Percentiles rank a stretch among this genome's conserved stretches.
phyloP scores from a whole-genome alignment of 192 early-diverging fungal genomes.

The Coemansia sp. region DNA sequence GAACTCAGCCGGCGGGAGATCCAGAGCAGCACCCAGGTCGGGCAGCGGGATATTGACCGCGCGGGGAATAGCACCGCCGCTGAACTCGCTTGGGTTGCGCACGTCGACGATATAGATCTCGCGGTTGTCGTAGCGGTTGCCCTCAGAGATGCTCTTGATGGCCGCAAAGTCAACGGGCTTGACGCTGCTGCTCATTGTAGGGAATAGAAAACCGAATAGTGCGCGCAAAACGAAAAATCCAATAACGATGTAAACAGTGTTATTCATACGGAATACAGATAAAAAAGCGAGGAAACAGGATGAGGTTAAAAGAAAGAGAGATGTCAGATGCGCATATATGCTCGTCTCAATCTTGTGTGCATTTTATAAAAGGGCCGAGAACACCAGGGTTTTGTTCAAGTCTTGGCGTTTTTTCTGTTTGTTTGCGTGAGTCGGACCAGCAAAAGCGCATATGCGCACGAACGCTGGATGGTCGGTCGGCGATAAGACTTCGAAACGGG shows the following conservation, averaged over 20 bases:
- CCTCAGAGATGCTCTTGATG: constrained; percentile 15
- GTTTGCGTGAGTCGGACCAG: too few relatives aligned
- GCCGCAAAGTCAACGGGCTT: constrained; percentile 13
- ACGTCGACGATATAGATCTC: constrained; percentile 29
- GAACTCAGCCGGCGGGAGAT: constrained; percentile 15
- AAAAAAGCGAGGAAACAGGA: background rate
- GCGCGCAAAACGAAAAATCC: constrained; percentile 12
- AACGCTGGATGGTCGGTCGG: too few relatives aligned
- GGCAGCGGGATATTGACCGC: constrained; percentile 29
- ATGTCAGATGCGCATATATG: background rate
- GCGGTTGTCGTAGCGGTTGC: constrained; percentile 7
- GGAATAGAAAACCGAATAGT: constrained; percentile 10
- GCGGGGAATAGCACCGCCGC: constrained; percentile 14
- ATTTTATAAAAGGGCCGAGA: background rate
- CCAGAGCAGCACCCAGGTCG: constrained; percentile 16
- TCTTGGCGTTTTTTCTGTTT: too few relatives aligned
- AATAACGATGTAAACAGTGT: constrained; percentile 8
- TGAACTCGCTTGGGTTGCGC: constrained; percentile 19
- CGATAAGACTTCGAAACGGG: too few relatives aligned
- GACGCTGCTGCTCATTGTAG: constrained; percentile 23
- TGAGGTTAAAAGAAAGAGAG: constrained; percentile 5
- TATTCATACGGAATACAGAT: constrained; percentile 10
- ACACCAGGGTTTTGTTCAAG: too few relatives aligned
- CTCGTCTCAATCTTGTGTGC: background rate
- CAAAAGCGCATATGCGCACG: too few relatives aligned